Percentiles rank a stretch among this genome's conserved stretches.
These are phyloP conservation scores for Ambrosiella beaveri DNA, from an alignment of 2,329 filamentous ascomycete genomes.

Conservation along the genomic window DNA sequence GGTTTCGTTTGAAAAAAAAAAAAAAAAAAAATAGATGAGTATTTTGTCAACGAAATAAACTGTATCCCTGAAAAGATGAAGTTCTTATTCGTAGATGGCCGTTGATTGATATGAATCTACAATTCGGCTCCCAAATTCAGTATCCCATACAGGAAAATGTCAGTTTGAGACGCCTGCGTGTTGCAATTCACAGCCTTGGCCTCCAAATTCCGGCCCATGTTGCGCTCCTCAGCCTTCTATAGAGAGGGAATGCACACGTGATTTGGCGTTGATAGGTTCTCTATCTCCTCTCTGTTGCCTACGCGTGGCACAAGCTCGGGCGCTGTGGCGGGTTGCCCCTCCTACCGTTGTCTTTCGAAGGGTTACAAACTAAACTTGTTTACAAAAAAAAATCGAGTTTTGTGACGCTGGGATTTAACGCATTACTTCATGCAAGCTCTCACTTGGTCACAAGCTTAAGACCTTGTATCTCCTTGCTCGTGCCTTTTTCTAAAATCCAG, in stretches of 20 bases:
- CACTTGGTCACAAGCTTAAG: neutral
- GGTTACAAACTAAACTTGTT: neutral
- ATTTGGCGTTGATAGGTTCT: slow-evolving; percentile 6
- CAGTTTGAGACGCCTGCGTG: too few relatives aligned
- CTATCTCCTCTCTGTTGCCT: neutral
- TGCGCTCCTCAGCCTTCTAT: slow-evolving; percentile 1
- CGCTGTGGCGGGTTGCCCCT: slow-evolving; percentile 7
- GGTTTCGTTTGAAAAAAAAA: too few relatives aligned
- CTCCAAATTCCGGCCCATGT: neutral
- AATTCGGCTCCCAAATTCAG: too few relatives aligned
- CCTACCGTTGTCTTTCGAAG: neutral
- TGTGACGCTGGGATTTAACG: neutral
- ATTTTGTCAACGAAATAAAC: too few relatives aligned
- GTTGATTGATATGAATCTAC: too few relatives aligned
- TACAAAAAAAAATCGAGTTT: neutral
- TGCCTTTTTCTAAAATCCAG: neutral
- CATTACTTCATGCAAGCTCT: neutral
- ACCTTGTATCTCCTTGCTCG: neutral
- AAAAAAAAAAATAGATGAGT: too few relatives aligned
- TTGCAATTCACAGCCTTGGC: neutral
- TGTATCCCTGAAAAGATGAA: too few relatives aligned
- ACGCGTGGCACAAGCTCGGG: neutral
- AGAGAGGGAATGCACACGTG: neutral
- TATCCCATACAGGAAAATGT: too few relatives aligned
- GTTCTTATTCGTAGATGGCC: too few relatives aligned